Conservation (phyloP, 2,329 filamentous ascomycete genomes). For the Aspergillus spinulosporus region DNA sequence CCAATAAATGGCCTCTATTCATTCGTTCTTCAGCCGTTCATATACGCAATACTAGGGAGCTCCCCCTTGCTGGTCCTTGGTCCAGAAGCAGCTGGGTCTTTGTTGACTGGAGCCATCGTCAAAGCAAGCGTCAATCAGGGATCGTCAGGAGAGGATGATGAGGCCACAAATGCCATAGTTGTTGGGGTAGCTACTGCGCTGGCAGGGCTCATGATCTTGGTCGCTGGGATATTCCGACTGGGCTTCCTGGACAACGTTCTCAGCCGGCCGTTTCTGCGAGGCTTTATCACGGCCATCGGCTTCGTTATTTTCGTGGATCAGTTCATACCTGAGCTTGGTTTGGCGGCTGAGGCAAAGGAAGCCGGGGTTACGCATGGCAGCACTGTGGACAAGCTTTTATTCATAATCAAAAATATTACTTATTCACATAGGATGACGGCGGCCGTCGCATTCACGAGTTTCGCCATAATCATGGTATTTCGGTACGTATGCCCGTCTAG, state of each 20-base stretch:
- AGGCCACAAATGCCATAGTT: conserved; percentile 73
- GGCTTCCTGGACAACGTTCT: conserved; percentile 94
- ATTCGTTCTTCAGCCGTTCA: conserved; percentile 86
- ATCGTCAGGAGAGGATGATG: conserved; percentile 63
- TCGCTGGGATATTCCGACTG: conserved; percentile 78
- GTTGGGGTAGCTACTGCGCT: conserved; percentile 87
- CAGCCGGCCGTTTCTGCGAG: conserved; percentile 85
- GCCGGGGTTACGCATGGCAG: conserved; percentile 72
- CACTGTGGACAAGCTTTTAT: conserved; percentile 79
- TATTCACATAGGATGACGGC: conserved; percentile 73
- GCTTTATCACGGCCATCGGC: conserved; percentile 96
- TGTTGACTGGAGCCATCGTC: conserved; percentile 85
- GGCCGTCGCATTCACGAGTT: conserved; percentile 74
- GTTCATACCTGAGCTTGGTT: conserved; percentile 83
- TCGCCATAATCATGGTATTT: conserved; percentile 86
- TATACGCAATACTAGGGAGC: conserved; percentile 89
- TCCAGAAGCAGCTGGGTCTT: conserved; percentile 88
- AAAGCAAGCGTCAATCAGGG: conserved; percentile 72
- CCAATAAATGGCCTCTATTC: conserved; percentile 92
- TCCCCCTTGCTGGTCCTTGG: conserved; percentile 93
- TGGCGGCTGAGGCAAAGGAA: conserved; percentile 65
- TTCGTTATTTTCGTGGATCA: conserved; percentile 96
- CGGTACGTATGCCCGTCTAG: conserved; percentile 54
- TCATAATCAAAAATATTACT: conserved; percentile 67
- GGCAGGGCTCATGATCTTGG: conserved; percentile 82